These are phyloP conservation scores for Globisporangium paroecandrum DNA, from an alignment of 352 stramenopile genomes.

Conservation along the genomic window DNA sequence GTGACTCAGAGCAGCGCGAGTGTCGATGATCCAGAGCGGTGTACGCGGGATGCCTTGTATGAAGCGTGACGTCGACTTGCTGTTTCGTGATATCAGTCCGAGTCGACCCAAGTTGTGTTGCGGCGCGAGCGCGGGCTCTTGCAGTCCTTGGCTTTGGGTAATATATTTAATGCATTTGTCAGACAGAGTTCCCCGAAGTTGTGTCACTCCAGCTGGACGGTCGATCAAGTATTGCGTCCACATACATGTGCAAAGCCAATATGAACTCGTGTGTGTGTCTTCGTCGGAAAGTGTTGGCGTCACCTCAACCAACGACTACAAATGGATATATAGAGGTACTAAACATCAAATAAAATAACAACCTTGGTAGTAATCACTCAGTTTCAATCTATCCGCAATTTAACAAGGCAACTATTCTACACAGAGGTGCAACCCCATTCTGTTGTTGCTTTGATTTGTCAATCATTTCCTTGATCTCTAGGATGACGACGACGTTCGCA, in stretches of 20 bases:
- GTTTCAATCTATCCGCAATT: background rate
- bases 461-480: background rate
- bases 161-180: conserved; percentile 26
- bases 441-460: background rate
- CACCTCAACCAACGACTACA: background rate
- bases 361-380: background rate
- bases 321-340: background rate
- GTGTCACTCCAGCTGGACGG: background rate
- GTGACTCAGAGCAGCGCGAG: background rate
- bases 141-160: conserved; percentile 13
- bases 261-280: background rate
- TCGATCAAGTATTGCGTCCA: too few species aligned
- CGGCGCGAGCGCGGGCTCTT: background rate
- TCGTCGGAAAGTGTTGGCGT: background rate
- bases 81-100: conserved; percentile 12
- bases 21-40: background rate
- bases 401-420: background rate
- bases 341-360: background rate
- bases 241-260: background rate
- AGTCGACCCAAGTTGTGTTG: conserved; percentile 1
- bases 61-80: conserved; percentile 1
- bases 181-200: background rate
- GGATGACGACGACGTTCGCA: conserved; percentile 38
- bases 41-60: background rate
- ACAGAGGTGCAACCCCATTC: background rate